Evolutionary conservation across 1,284 basidiomycete species (phyloP).

Genomic region (Rhizoctonia solani): DNA sequence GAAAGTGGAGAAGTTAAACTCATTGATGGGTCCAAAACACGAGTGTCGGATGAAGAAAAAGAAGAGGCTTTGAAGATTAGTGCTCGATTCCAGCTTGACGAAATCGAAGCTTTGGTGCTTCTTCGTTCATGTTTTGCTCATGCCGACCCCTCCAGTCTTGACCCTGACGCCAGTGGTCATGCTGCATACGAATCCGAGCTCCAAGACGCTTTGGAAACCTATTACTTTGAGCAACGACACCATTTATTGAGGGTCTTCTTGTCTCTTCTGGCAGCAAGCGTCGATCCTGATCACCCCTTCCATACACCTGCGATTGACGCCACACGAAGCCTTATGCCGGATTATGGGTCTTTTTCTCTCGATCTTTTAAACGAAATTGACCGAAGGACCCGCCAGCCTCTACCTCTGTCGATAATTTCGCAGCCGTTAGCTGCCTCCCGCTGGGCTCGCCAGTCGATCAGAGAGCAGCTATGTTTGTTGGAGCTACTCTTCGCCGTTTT

Average conservation of each 20-base stretch:
- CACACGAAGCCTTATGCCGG: conserved; percentile 64
- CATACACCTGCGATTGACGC: conserved; percentile 58
- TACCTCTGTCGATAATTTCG: conserved; percentile 57
- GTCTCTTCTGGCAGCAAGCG: conserved; percentile 65
- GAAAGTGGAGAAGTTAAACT: conserved; percentile 67
- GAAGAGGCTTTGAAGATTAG: conserved; percentile 71
- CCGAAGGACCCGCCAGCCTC: conserved; percentile 54
- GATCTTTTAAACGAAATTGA: conserved; percentile 57
- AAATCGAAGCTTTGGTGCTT: conserved; percentile 71
- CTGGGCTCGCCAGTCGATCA: conserved; percentile 79
- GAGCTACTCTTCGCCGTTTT: conserved; percentile 86
- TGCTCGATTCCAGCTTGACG: conserved; percentile 70
- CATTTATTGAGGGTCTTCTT: conserved; percentile 64
- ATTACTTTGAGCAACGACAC: conserved; percentile 81
- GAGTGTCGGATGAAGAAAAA: conserved; percentile 68
- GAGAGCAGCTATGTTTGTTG: conserved; percentile 77
- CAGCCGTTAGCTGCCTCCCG: conserved; percentile 65
- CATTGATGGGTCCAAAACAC: conserved; percentile 61
- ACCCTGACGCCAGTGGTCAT: conserved; percentile 15
- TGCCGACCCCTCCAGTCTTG: conserved; percentile 59
- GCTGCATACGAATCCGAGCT: conserved; percentile 61
- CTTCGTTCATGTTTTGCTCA: conserved; percentile 80
- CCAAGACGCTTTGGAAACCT: conserved; percentile 71
- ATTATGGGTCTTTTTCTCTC: conserved; percentile 60
- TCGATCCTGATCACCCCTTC: conserved; percentile 58